Conservation (phyloP, 2,329 filamentous ascomycete species). For the Calonectria leucothoes region DNA sequence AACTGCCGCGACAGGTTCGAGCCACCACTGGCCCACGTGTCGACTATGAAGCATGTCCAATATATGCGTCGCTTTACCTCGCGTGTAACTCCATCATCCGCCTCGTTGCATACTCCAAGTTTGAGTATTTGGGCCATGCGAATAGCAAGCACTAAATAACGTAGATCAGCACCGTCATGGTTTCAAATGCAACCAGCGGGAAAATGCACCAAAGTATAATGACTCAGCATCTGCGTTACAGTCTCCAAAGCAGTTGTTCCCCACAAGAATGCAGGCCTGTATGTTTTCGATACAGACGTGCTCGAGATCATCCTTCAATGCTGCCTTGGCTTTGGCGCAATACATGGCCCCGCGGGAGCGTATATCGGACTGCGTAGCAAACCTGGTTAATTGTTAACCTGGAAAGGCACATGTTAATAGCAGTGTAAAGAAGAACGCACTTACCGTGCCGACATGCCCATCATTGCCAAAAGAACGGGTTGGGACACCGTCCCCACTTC, state of each 20-base stretch:
- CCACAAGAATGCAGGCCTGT: constrained; percentile 47
- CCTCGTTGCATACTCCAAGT: constrained; percentile 28
- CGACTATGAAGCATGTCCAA: constrained; percentile 49
- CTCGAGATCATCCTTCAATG: constrained; percentile 46
- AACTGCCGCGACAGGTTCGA: constrained; percentile 44
- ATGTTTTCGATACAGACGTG: constrained; percentile 47
- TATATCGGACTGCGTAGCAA: constrained; percentile 21
- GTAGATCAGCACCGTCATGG: too few species aligned
- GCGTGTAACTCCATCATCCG: constrained; percentile 38
- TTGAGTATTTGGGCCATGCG: constrained; percentile 49
- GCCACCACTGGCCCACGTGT: constrained; percentile 49
- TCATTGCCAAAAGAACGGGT: constrained; percentile 33
- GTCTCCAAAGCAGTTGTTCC: constrained; percentile 46
- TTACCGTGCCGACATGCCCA: constrained; percentile 38
- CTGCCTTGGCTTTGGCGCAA: constrained; percentile 24
- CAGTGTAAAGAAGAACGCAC: neutral
- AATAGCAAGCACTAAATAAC: constrained; percentile 43
- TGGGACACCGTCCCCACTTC: constrained; percentile 13
- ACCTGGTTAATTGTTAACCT: constrained; percentile 4
- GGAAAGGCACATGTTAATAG: neutral
- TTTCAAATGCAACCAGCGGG: neutral
- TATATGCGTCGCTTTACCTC: constrained; percentile 48
- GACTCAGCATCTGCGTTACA: constrained; percentile 46
- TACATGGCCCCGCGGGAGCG: constrained; percentile 33
- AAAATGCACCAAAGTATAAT: constrained; percentile 45